Conservation (phyloP, 2,329 filamentous ascomycete genomes). For the Xylaria sp. region DNA sequence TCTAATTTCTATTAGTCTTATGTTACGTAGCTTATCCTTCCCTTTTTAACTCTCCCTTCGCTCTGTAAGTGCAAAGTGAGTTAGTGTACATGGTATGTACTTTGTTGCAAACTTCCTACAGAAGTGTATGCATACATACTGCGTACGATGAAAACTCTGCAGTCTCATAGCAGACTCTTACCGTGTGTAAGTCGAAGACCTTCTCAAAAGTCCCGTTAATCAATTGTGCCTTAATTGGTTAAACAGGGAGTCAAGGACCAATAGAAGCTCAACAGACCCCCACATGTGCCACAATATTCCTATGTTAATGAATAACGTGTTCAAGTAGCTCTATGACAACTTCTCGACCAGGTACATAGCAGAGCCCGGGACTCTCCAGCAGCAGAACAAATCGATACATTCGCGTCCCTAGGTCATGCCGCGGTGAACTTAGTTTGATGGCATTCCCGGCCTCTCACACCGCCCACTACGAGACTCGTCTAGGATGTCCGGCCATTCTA, state of each 20-base stretch:
- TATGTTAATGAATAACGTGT: slow-evolving; percentile 13
- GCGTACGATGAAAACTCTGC: slow-evolving; percentile 20
- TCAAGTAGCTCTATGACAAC: slow-evolving; percentile 25
- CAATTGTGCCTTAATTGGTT: slow-evolving; percentile 11
- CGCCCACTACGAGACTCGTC: background rate
- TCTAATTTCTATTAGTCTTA: background rate
- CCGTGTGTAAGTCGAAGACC: slow-evolving; percentile 9
- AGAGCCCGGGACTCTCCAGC: slow-evolving; percentile 4
- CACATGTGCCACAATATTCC: slow-evolving; percentile 22
- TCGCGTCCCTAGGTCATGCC: background rate
- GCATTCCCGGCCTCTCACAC: background rate
- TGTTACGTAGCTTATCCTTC: background rate
- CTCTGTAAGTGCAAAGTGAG: background rate
- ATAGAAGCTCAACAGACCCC: slow-evolving; percentile 38
- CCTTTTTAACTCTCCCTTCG: no score
- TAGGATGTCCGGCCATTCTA: slow-evolving; percentile 6
- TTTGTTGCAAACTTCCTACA: background rate
- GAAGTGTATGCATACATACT: background rate
- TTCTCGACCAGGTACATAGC: slow-evolving; percentile 1
- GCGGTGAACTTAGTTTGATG: slow-evolving; percentile 6
- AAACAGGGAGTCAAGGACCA: slow-evolving; percentile 15
- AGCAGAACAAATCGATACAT: background rate
- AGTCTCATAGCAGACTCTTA: background rate
- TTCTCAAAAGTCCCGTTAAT: slow-evolving; percentile 12
- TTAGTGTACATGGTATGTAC: background rate